Base-by-base conservation (phyloP, 345 rosid genomes). In the Excoecaria cochinchinensis region DNA sequence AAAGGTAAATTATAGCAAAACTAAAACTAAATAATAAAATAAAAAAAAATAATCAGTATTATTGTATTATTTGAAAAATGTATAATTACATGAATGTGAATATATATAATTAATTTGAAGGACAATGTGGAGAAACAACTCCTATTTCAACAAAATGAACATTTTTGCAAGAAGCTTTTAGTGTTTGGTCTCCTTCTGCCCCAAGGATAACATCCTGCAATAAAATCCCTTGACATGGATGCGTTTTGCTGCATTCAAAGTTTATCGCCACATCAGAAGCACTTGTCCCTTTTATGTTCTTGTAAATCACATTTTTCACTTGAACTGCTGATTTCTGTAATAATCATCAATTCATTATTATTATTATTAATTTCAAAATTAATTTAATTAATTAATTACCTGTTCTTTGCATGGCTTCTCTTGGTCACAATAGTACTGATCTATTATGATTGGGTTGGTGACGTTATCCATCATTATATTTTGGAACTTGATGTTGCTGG, bases 341-440 rank as follows among this genome's bases (percentile, higher is more conserved):
- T 68, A 16, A 62, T 39, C 21, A 0, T 65, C 25, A 63, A 36
- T 62, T 55, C 19, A 62, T 4, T 10, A 2, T 61, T 31, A 9
- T 11, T 60, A 60, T 31, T 31, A 60, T 60, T 22, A 24, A 60
- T n/a, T 22, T n/a, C 7, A 60, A 3, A 25, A 25, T 31, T 60
- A 36, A n/a, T n/a, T n/a, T n/a, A 16, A 63, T 31, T 31, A 31
- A 31, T 21, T 59, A 8, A 4, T 65, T 75, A 90, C 98, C 87
- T 89, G 83, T 69, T 86, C 51, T 72, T 85, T 79, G 91, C 99
- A 95, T 0, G 93, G 86, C 66, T 85, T 65, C 44, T 76, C 70
- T 70, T 89, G 90, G 83, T 95, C 97, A 74, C 99, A 92, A 74
- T 95, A 95, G 74, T 85, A 70, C 51, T 95, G 99, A 68, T 92